Evolutionary conservation across 2,329 filamentous ascomycete genomes (phyloP).

Genomic region (Colletotrichum cordylinicola): DNA sequence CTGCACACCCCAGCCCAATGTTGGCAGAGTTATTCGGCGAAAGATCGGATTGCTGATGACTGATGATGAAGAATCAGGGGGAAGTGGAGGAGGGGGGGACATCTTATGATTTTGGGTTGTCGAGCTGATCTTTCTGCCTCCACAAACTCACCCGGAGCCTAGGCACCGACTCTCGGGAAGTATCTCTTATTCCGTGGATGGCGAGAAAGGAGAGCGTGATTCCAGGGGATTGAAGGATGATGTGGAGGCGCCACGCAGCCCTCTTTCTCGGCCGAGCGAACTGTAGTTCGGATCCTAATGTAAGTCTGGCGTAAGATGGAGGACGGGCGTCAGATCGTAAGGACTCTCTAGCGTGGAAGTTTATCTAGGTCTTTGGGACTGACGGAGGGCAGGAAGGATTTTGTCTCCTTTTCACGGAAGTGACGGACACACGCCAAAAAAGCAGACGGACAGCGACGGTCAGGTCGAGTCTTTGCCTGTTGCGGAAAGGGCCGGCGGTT

Average conservation of each 20-base stretch:
- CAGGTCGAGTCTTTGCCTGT: background rate
- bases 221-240: background rate
- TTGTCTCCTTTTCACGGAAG: background rate
- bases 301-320: background rate
- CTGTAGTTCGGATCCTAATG: background rate
- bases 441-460: background rate
- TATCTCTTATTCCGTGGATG: background rate
- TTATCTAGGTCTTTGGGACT: background rate
- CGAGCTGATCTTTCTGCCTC: background rate
- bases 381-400: background rate
- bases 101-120: background rate
- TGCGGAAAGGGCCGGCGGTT: background rate
- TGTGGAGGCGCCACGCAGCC: background rate
- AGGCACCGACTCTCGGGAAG: background rate
- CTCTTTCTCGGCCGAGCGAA: constrained; percentile 5
- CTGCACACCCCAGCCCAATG: background rate
- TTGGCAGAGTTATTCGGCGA: background rate
- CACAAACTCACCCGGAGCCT: background rate
- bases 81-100: background rate
- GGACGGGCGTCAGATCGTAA: background rate
- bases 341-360: background rate
- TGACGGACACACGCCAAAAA: background rate
- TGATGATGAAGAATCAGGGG: background rate
- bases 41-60: background rate
- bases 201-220: background rate